A percentile compares a stretch with the other conserved stretches of the same genome.
These are phyloP conservation scores for Drechslerella coelobrocha DNA, from an alignment of 2,329 filamentous ascomycete genomes.

Conservation along the genomic window DNA sequence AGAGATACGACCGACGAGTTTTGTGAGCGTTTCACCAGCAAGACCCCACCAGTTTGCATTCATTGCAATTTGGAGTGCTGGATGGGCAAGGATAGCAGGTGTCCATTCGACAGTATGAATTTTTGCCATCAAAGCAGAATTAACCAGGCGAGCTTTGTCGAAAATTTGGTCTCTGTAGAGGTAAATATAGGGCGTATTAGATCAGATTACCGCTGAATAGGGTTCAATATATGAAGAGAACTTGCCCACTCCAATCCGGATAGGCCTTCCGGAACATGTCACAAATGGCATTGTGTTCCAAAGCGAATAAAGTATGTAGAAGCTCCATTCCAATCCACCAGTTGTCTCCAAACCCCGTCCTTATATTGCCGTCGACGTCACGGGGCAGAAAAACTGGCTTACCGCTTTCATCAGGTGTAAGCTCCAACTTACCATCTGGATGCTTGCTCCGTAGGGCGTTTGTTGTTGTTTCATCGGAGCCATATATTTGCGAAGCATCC, in stretches of 20 bases:
- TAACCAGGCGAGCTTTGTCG: conserved; percentile 61
- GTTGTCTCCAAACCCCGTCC: conserved; percentile 61
- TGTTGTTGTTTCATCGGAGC: conserved; percentile 59
- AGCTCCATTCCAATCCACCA: conserved; percentile 63
- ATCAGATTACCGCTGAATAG: background rate
- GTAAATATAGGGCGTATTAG: background rate
- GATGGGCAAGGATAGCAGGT: conserved; percentile 61
- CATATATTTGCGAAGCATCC: conserved; percentile 62
- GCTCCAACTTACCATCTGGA: conserved; percentile 59
- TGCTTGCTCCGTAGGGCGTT: conserved; percentile 56
- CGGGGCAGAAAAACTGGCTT: conserved; percentile 59
- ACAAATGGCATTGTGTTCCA: conserved; percentile 62
- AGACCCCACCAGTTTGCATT: conserved; percentile 62
- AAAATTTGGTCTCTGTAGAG: conserved; percentile 58
- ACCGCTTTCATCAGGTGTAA: conserved; percentile 55
- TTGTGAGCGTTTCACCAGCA: conserved; percentile 59
- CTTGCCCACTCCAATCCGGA: conserved; percentile 57
- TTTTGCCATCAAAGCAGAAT: conserved; percentile 63
- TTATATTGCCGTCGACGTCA: conserved; percentile 57
- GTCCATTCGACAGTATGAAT: conserved; percentile 64
- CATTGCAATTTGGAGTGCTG: conserved; percentile 60
- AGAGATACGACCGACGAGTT: conserved; percentile 59
- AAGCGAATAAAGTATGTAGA: conserved; percentile 61
- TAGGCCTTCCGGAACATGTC: conserved; percentile 57
- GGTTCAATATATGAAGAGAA: no score